Conservation (phyloP, 495 filamentous ascomycete genomes). For the Daldinia childiae region DNA sequence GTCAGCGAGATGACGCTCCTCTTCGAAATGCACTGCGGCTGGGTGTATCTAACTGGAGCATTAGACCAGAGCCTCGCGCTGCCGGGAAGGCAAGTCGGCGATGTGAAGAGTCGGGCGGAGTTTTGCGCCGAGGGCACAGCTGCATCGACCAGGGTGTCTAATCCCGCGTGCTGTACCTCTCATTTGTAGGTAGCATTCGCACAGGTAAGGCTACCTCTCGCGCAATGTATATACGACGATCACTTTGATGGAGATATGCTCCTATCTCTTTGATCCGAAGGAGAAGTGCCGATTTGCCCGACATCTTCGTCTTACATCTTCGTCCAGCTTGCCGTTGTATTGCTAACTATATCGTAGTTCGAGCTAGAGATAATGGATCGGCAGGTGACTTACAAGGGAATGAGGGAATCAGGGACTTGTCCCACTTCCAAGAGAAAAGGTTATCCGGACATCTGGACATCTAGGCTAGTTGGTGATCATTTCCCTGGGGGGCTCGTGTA, state of each 20-base stretch:
- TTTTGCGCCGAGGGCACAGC: constrained; percentile 35
- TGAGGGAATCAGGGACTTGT: constrained; percentile 39
- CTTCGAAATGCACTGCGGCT: constrained; percentile 28
- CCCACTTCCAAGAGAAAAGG: constrained; percentile 37
- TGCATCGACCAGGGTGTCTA: constrained; percentile 31
- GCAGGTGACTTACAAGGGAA: constrained; percentile 37
- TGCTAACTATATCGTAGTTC: neutral
- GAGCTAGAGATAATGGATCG: constrained; percentile 26
- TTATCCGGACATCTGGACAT: constrained; percentile 45
- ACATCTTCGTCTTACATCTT: constrained; percentile 30
- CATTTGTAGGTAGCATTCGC: constrained; percentile 9
- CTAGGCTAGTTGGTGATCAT: constrained; percentile 41
- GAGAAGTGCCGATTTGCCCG: constrained; percentile 22
- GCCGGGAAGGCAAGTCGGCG: constrained; percentile 31
- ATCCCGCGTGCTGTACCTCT: constrained; percentile 28
- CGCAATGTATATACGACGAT: constrained; percentile 1
- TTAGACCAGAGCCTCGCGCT: constrained; percentile 10
- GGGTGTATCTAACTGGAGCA: constrained; percentile 23
- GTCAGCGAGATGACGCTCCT: constrained; percentile 10
- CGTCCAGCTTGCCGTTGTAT: neutral
- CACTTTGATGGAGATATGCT: neutral
- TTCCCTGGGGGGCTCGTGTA: constrained; percentile 29
- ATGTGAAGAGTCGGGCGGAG: constrained; percentile 33
- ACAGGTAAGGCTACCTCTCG: constrained; percentile 35
- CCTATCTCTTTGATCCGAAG: constrained; percentile 8